phyloP scores from a whole-genome alignment of 768 basidiomycete genomes.

The Boletus vermiculosoides region DNA sequence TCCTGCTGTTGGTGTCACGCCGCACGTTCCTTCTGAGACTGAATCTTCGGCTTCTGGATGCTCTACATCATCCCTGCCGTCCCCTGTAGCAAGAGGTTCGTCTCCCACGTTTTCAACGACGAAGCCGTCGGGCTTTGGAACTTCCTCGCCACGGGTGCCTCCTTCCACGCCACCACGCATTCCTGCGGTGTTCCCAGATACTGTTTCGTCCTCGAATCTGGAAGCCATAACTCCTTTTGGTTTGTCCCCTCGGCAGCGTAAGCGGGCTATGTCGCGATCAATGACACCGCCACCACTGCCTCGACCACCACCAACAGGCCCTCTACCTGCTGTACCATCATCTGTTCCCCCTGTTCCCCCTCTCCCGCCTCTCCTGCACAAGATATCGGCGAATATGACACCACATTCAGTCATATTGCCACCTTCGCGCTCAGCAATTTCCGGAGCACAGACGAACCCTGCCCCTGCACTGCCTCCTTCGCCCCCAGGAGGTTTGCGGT shows the following conservation, averaged over 20 bases:
- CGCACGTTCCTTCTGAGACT: slow-evolving; percentile 24
- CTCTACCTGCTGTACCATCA: slow-evolving; percentile 30
- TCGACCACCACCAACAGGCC: slow-evolving; percentile 30
- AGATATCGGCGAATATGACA: slow-evolving; percentile 11
- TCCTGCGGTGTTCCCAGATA: slow-evolving; percentile 3
- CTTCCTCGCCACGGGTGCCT: not conserved
- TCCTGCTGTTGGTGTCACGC: slow-evolving; percentile 23
- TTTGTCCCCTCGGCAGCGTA: slow-evolving; percentile 20
- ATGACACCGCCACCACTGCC: slow-evolving; percentile 26
- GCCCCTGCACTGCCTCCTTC: slow-evolving; percentile 24
- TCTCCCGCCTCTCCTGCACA: slow-evolving; percentile 25
- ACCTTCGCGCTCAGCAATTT: slow-evolving; percentile 8
- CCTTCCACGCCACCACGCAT: slow-evolving; percentile 4
- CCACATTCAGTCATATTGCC: slow-evolving; percentile 4
- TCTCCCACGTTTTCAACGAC: slow-evolving; percentile 1
- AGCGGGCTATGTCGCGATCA: slow-evolving; percentile 26
- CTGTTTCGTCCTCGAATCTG: not conserved
- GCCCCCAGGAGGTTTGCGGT: slow-evolving; percentile 30
- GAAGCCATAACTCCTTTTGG: slow-evolving; percentile 21
- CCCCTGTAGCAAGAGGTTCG: slow-evolving; percentile 1
- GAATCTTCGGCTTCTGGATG: slow-evolving; percentile 6
- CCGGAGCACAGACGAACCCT: slow-evolving; percentile 2
- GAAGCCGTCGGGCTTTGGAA: not conserved
- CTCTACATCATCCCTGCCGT: slow-evolving; percentile 16
- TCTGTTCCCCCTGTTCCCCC: slow-evolving; percentile 26